phyloP scores from a whole-genome alignment of 768 basidiomycete species.

The Hericium erinaceus region DNA sequence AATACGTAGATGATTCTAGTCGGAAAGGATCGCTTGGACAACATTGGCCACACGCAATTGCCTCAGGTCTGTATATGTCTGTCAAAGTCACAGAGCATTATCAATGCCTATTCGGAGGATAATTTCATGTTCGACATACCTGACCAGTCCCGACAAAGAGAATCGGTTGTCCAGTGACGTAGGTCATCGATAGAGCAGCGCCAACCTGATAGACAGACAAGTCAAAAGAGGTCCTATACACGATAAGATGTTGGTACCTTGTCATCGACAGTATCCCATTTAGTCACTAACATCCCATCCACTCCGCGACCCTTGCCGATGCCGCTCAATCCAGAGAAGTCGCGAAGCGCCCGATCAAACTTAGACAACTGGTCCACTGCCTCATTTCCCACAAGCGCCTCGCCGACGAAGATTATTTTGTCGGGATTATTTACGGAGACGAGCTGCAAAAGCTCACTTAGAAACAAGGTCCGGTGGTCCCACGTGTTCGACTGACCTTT shows the following conservation, averaged over 20 bases:
- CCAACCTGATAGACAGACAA: constrained; percentile 57
- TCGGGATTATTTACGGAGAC: constrained; percentile 92
- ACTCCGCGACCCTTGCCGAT: constrained; percentile 78
- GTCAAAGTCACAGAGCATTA: background rate
- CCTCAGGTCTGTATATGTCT: constrained; percentile 96
- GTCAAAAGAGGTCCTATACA: background rate
- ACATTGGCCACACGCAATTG: constrained; percentile 88
- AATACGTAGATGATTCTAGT: constrained; percentile 26
- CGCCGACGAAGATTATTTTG: constrained; percentile 97
- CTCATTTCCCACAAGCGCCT: constrained; percentile 97
- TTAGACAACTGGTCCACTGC: constrained; percentile 96
- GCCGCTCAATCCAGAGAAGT: constrained; percentile 71
- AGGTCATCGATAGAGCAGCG: constrained; percentile 97
- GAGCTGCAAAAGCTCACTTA: constrained; percentile 37
- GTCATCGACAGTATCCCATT: constrained; percentile 98
- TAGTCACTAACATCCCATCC: constrained; percentile 96
- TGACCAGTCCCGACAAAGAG: constrained; percentile 97
- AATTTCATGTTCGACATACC: constrained; percentile 35
- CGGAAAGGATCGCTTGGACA: constrained; percentile 83
- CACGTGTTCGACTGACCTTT: constrained; percentile 46
- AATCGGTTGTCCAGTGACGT: constrained; percentile 97
- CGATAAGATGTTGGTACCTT: constrained; percentile 42
- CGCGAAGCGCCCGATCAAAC: constrained; percentile 88
- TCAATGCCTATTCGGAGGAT: constrained; percentile 3
- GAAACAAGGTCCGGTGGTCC: background rate